These are phyloP conservation scores for Trichoderma hamatum DNA, from an alignment of 2,329 filamentous ascomycete species.

Conservation along the genomic window DNA sequence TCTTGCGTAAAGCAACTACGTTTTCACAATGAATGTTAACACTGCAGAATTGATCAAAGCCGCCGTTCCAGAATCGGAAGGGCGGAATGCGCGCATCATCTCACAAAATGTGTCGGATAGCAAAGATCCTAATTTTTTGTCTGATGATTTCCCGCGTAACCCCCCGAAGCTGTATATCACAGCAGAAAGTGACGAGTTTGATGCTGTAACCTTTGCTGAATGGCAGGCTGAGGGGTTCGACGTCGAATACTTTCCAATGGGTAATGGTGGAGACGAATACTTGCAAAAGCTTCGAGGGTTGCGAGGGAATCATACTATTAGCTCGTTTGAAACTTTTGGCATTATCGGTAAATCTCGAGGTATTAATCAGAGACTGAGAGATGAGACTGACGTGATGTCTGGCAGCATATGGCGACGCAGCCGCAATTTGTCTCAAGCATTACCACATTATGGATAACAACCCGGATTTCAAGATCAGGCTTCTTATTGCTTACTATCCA, in stretches of 20 bases:
- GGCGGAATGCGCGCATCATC: conserved; percentile 38
- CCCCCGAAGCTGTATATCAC: conserved; percentile 48
- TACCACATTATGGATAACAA: conserved; percentile 51
- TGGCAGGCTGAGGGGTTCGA: conserved; percentile 50
- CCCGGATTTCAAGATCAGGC: conserved; percentile 46
- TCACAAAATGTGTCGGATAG: conserved; percentile 42
- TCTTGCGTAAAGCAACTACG: not conserved
- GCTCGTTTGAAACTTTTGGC: conserved; percentile 48
- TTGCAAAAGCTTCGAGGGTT: conserved; percentile 40
- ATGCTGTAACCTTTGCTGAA: conserved; percentile 41
- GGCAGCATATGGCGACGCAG: conserved; percentile 49
- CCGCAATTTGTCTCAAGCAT: conserved; percentile 47
- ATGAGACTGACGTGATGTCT: not conserved
- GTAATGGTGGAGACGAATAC: conserved; percentile 41
- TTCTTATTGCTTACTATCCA: conserved; percentile 51
- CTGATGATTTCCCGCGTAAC: conserved; percentile 43
- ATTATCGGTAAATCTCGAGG: conserved; percentile 43
- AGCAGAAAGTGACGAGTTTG: conserved; percentile 48
- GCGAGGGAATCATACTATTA: conserved; percentile 39
- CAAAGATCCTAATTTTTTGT: conserved; percentile 48
- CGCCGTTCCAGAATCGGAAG: conserved; percentile 38
- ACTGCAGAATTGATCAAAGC: conserved; percentile 38
- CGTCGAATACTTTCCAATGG: conserved; percentile 48
- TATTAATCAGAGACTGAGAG: too few relatives aligned
- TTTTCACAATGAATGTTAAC: conserved; percentile 34